Base-by-base conservation (phyloP, 108 stramenopile genomes). In the Fragilariopsis cylindrus region DNA sequence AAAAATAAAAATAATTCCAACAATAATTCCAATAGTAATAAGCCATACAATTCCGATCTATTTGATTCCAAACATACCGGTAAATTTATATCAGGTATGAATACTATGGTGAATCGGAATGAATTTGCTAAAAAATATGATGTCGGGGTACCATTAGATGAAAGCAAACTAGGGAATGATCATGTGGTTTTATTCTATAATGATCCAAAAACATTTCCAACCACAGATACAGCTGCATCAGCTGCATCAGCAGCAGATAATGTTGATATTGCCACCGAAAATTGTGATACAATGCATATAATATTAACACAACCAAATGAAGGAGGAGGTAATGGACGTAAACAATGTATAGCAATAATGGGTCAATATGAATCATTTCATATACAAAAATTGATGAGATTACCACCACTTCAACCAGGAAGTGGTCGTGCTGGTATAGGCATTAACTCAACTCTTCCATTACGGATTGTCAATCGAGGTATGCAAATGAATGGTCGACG, bases 351-450 rank as follows among this genome's bases (percentile, higher is more conserved):
- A 48, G 94, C 88, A 16, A 70, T 95, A 4, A 76, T 95, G 43
- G 85, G 86, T n/a, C 87, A 92, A 63, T 95, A 87, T 47, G 90
- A 91, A 79, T 82, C 84, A 44, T 95, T 79, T 76, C 87, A 92
- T 70, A 69, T 95, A 8, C 90, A 92, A 74, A 83, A 90, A 67
- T 91, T 67, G 56, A 77, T 95, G 87, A 60, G 93, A 53, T 60
- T 78, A 49, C 53, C 76, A 18, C 42, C 58, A 9, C 45, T 44
- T 18, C 2, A 40, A 5, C 47, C 63, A 30, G 16, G 7, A 21
- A 11, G 49, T 57, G 60, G 7, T 65, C 30, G 30, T 30, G 30
- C 30, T 30, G 30, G 30, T 30, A 30, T 2, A 2, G 30, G 57
- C 16, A 40, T 86, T 2, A 65, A 87, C 41, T 7, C 19, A 8